phyloP scores from a whole-genome alignment of 2,329 filamentous ascomycete genomes.

The Monilinia fructigena region DNA sequence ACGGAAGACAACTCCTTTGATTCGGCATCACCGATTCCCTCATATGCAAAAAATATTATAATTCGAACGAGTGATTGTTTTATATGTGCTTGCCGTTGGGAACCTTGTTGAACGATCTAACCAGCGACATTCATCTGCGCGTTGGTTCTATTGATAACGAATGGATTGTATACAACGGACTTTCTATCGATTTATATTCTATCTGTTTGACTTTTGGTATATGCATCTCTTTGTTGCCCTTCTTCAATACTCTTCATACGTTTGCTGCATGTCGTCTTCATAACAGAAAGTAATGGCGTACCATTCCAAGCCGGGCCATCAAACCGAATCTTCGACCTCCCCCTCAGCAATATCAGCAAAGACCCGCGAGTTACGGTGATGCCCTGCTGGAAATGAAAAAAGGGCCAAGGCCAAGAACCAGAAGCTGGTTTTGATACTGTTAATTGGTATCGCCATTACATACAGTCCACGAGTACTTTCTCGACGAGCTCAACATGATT shows the following conservation, averaged over 20 bases:
- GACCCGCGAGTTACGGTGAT: conserved; percentile 4
- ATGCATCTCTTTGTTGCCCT: neutral
- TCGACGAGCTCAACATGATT: conserved; percentile 85
- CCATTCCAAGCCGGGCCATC: conserved; percentile 23
- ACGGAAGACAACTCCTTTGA: conserved; percentile 10
- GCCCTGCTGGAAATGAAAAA: neutral
- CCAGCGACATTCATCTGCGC: neutral
- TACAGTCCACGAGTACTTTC: conserved; percentile 85
- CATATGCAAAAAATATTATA: neutral
- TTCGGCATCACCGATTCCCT: neutral
- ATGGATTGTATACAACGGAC: neutral
- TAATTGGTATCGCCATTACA: conserved; percentile 88
- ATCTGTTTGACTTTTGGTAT: conserved; percentile 4
- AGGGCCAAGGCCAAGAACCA: conserved; percentile 3
- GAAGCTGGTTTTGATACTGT: conserved; percentile 67
- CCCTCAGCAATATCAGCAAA: conserved; percentile 16
- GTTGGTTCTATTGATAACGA: neutral
- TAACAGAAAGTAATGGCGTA: conserved; percentile 23
- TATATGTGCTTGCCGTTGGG: neutral
- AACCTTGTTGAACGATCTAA: neutral
- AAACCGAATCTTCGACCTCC: conserved; percentile 16
- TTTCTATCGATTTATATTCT: neutral
- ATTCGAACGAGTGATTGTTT: neutral
- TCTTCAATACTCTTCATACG: neutral
- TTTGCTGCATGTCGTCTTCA: conserved; percentile 13